Evolutionary conservation across 78 protist species (phyloP).

Genomic region (Dictyostelium intermedium): DNA sequence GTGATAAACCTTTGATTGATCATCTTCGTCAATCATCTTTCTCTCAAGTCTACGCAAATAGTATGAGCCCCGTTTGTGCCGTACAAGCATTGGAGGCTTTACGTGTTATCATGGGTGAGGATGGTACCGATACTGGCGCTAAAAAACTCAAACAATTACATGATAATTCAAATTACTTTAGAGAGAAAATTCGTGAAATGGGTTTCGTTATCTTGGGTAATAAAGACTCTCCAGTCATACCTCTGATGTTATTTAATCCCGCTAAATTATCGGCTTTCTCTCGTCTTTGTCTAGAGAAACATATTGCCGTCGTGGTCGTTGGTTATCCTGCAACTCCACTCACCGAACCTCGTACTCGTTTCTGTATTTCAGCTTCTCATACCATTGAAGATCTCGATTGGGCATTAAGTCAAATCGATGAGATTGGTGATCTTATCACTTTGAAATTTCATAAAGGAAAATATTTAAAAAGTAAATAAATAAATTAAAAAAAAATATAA

Average conservation of each 20-base stretch:
- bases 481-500: neutral
- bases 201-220: slow-evolving; percentile 90
- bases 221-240: slow-evolving; percentile 96
- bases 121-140: slow-evolving; percentile 82
- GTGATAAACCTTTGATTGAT: slow-evolving; percentile 59
- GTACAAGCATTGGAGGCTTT: slow-evolving; percentile 68
- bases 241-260: slow-evolving; percentile 96
- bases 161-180: slow-evolving; percentile 89
- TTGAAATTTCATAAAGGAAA: neutral
- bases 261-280: slow-evolving; percentile 91
- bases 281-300: slow-evolving; percentile 85
- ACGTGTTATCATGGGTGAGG: slow-evolving; percentile 65
- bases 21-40: slow-evolving; percentile 32
- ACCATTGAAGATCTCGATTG: slow-evolving; percentile 89
- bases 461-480: neutral
- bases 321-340: slow-evolving; percentile 99
- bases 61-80: slow-evolving; percentile 91
- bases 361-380: slow-evolving; percentile 98
- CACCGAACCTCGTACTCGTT: slow-evolving; percentile 93
- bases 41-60: slow-evolving; percentile 82
- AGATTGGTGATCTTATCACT: slow-evolving; percentile 66
- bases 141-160: slow-evolving; percentile 78
- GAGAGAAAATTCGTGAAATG: slow-evolving; percentile 72
- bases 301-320: slow-evolving; percentile 98
- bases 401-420: slow-evolving; percentile 82